Evolutionary conservation across 2,329 filamentous ascomycete species (phyloP).

Genomic region (Alternaria longipes): DNA sequence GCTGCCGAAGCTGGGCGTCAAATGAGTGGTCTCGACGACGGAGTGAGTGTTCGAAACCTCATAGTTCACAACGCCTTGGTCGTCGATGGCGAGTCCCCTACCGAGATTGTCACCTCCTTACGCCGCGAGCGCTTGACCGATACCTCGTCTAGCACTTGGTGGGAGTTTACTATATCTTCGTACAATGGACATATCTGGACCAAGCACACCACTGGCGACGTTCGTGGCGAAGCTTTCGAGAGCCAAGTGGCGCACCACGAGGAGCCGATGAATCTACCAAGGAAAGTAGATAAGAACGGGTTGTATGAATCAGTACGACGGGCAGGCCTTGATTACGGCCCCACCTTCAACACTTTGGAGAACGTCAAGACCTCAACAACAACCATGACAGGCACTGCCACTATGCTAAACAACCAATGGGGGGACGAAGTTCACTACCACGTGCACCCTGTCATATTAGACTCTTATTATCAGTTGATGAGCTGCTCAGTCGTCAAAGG

Average conservation of each 20-base stretch:
- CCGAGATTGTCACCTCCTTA: not conserved
- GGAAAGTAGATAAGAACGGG: not conserved
- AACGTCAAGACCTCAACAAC: not conserved
- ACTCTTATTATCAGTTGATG: not conserved
- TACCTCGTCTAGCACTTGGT: not conserved
- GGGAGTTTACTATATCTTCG: not conserved
- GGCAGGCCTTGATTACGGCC: not conserved
- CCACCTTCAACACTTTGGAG: not conserved
- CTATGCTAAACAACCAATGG: not conserved
- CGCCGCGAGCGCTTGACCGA: not conserved
- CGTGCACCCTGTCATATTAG: not conserved
- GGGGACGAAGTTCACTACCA: not conserved
- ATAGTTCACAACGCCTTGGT: not conserved
- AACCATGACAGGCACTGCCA: no score
- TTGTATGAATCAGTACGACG: not conserved
- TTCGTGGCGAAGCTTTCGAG: not conserved
- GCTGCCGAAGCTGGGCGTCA: slow-evolving; percentile 6
- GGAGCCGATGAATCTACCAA: no score
- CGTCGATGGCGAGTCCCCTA: not conserved
- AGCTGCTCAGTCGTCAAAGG: no score
- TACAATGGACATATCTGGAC: not conserved
- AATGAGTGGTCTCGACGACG: not conserved
- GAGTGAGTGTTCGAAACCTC: not conserved
- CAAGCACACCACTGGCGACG: not conserved
- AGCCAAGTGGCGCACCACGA: no score